Base-by-base conservation (phyloP, 768 basidiomycete genomes). In the Cystofilobasidium ferigula region DNA sequence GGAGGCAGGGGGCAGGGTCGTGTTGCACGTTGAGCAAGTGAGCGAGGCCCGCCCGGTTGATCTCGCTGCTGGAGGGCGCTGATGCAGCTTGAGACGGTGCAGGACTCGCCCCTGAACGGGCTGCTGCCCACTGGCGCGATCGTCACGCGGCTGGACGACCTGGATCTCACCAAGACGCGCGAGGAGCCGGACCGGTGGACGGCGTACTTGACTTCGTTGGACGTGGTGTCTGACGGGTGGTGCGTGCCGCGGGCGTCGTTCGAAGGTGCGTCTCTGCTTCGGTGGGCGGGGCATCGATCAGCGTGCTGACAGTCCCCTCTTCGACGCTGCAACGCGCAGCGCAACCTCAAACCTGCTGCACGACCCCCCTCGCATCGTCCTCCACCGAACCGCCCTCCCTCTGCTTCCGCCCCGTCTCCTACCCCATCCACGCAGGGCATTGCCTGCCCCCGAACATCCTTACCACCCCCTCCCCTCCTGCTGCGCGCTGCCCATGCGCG, bases 101-200 rank as follows among this genome's bases (percentile, higher is more conserved):
- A 59, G 57, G 28, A n/a, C 4, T 59, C 64, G 3, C 45, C 64
- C 1, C 35, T 66, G 6, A 14, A 28, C 28, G 20, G 30, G 0
- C 35, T 56, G 8, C 57, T 66, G 14, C 58, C 64, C 0, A 7
- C 14, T 8, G 57, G 58, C 24, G 24, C 64, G 14, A 20, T 66
- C n/a, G 28, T 66, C 58, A 66, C 58, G 8, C 64, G 61, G 3
- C 45, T 66, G n/a, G 59, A 66, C 26, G 64, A 66, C 26, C 28
- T 51, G 2, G 48, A 26, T 0, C 47, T 66, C 12, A 32, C 42
- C 20, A 45, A 26, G 12, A 9, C 3, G 3, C 32, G 9, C 4
- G 51, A 47, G 9, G 58, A 51, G 22, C 53, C 30, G n/a, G 54
- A 64, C 63, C 30, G 45, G 18, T 66, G 58, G 64, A 20, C 30